These are phyloP conservation scores for Diospyros kaki DNA, from an alignment of 148 eudicot species.

Conservation along the genomic window DNA sequence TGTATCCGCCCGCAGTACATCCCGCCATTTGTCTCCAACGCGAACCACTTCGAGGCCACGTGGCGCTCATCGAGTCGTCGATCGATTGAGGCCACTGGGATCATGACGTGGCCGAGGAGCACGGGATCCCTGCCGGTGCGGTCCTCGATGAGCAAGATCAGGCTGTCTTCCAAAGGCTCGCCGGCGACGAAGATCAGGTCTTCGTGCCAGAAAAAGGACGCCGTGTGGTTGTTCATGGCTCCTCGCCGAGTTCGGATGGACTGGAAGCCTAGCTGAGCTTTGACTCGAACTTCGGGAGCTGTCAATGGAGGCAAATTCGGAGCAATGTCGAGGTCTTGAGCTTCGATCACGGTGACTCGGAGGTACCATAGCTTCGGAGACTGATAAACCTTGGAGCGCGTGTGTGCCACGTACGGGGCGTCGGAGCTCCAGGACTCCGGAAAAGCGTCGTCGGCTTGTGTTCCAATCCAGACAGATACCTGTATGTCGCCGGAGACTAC, in stretches of 20 bases:
- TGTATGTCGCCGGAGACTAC: conserved; percentile 74
- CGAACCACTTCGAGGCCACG: conserved; percentile 65
- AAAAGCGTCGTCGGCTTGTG: conserved; percentile 91
- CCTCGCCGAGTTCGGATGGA: conserved; percentile 72
- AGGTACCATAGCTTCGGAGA: conserved; percentile 92
- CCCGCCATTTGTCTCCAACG: conserved; percentile 43
- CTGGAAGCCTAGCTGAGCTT: conserved; percentile 78
- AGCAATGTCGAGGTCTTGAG: conserved; percentile 76
- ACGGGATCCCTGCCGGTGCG: conserved; percentile 65
- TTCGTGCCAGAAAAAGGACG: conserved; percentile 71
- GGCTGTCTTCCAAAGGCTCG: conserved; percentile 79
- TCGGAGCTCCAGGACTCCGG: conserved; percentile 87
- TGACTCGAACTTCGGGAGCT: conserved; percentile 74
- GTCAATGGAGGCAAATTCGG: conserved; percentile 89
- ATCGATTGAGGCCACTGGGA: conserved; percentile 73
- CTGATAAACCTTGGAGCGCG: conserved; percentile 91
- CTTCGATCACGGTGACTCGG: conserved; percentile 64
- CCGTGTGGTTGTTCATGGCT: conserved; percentile 53
- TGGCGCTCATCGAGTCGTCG: conserved; percentile 88
- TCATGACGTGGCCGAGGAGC: conserved; percentile 67
- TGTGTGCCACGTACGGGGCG: conserved; percentile 60
- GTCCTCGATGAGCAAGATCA: conserved; percentile 73
- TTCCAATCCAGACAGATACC: conserved; percentile 89
- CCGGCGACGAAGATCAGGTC: conserved; percentile 79
- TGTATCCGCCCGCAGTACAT: conserved; percentile 65